These are phyloP conservation scores for Punctularia strigosozonata DNA, from an alignment of 768 basidiomycete genomes.

Conservation along the genomic window DNA sequence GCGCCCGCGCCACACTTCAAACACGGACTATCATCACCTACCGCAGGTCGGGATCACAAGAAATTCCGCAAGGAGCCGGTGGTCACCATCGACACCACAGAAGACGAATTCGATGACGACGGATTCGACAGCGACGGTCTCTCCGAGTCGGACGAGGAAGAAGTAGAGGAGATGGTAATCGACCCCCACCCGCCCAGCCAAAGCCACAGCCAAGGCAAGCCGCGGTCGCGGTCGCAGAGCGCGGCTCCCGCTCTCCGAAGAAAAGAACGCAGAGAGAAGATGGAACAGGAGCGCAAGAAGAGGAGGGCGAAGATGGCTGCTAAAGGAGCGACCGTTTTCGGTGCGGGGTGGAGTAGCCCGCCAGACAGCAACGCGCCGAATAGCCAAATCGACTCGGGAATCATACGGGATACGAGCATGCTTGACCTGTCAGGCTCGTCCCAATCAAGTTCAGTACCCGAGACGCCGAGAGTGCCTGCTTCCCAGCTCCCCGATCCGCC, in stretches of 20 bases:
- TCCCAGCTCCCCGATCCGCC: no score
- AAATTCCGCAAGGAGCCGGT: not conserved
- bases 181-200: conserved; percentile 20
- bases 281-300: conserved; percentile 14
- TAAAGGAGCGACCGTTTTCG: not conserved
- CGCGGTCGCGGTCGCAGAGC: no score
- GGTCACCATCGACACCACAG: conserved; percentile 1
- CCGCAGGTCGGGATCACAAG: conserved; percentile 3
- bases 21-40: conserved; percentile 5
- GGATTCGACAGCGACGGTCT: no score
- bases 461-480: no score
- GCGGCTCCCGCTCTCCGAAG: no score
- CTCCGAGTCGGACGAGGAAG: conserved; percentile 24
- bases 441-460: no score
- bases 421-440: no score
- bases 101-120: conserved; percentile 11
- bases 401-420: no score
- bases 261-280: conserved; percentile 20
- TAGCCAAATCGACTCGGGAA: no score
- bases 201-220: no score
- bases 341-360: not conserved
- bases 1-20: no score
- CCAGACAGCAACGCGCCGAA: no score
- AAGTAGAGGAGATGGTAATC: conserved; percentile 40
- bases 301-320: conserved; percentile 19